Conservation (phyloP, 2,329 filamentous ascomycete genomes). For the Scleromitrula shiraiana region DNA sequence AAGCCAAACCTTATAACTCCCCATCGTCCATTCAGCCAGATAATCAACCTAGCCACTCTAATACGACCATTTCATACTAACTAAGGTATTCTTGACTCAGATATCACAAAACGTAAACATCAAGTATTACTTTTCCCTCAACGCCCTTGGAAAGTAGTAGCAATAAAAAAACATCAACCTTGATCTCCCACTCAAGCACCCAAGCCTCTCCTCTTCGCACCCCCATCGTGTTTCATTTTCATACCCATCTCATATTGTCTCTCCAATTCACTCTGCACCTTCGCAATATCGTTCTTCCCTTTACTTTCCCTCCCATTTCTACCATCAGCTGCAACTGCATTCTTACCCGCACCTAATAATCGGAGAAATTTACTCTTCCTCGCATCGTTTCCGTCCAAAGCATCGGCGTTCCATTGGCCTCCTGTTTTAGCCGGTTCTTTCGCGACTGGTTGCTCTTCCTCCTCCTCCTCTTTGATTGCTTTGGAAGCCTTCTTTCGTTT, state of each 20-base stretch:
- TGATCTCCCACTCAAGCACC: conserved; percentile 25
- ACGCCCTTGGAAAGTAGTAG: too few species aligned
- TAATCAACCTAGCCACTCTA: too few species aligned
- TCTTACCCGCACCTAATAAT: conserved; percentile 29
- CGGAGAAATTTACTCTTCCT: conserved; percentile 31
- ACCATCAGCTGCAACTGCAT: not conserved
- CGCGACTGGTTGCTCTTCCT: conserved; percentile 7
- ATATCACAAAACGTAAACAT: too few species aligned
- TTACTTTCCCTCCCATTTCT: conserved; percentile 7
- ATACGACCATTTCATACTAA: too few species aligned
- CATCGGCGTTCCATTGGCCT: conserved; percentile 27
- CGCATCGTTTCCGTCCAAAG: conserved; percentile 26
- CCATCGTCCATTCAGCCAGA: too few species aligned
- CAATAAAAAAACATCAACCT: too few species aligned
- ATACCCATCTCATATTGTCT: conserved; percentile 32
- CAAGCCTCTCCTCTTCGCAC: conserved; percentile 30
- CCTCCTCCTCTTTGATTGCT: not conserved
- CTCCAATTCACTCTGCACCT: conserved; percentile 30
- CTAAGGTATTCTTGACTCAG: too few species aligned
- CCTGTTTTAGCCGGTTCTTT: not conserved
- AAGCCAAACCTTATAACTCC: too few species aligned
- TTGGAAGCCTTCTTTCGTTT: conserved; percentile 7
- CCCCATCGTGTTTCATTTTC: conserved; percentile 31
- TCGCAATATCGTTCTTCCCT: conserved; percentile 18
- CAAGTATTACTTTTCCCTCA: not conserved